Conservation (phyloP, 148 eudicot genomes). For the Mesembryanthemum crystallinum region DNA sequence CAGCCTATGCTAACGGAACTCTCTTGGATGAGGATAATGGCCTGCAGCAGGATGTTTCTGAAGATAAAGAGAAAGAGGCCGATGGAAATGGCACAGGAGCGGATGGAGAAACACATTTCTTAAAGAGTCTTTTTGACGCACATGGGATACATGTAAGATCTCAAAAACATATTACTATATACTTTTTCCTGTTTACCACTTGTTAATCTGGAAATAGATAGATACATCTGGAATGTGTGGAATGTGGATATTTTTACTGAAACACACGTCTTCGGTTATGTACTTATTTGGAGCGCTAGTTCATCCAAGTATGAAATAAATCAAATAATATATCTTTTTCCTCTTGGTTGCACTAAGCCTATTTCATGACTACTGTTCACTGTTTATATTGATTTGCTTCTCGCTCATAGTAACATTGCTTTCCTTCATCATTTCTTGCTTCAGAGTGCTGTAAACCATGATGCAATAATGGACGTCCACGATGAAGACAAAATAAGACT, state of each 20-base stretch:
- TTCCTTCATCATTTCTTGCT: neutral
- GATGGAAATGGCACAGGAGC: constrained; percentile 38
- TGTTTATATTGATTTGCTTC: neutral
- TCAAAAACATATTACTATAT: constrained; percentile 18
- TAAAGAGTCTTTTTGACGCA: constrained; percentile 77
- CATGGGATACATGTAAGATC: constrained; percentile 94
- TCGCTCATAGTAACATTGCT: neutral
- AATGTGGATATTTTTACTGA: neutral
- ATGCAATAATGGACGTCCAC: constrained; percentile 79
- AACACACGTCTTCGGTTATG: neutral
- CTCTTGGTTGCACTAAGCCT: no score
- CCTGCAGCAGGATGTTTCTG: constrained; percentile 24
- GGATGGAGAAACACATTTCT: constrained; percentile 67
- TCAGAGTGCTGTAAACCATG: constrained; percentile 97
- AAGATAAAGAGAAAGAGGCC: constrained; percentile 40
- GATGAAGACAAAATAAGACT: constrained; percentile 79
- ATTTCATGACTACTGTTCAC: neutral
- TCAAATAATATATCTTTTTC: no score
- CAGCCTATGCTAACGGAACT: constrained; percentile 27
- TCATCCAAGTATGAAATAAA: no score
- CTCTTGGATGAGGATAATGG: constrained; percentile 24
- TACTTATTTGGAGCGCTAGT: neutral
- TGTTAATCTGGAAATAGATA: neutral
- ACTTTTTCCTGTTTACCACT: neutral
- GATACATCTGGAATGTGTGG: neutral